Evolutionary conservation across 225 moss, liverwort and hornwort genomes (phyloP), one percentile per base, ranked within the genome.

Genomic region (Thuidium tamariscinum): DNA sequence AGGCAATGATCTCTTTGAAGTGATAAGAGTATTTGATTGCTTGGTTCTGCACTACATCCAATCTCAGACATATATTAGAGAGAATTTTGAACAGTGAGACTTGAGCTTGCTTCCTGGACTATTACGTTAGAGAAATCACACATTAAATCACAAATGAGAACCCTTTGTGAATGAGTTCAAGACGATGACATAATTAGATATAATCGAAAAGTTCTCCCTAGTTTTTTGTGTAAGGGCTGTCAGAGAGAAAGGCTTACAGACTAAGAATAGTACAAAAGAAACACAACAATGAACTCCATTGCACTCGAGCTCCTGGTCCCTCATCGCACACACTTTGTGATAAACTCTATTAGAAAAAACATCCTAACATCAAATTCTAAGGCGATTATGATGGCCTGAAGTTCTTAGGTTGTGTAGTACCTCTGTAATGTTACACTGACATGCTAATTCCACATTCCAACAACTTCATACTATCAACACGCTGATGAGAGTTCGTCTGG

Each of bases 21-120:
- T 42, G 8, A 69, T 69, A 14, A n/a, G 41, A 69, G 8, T 41
- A 39, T 68, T 46, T 13, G 13, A 22, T 13, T 68, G 23, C 14
- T 5, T 2, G 2, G 4, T 41, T 13, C 8, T 1, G 3, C 23
- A 23, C 3, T 39, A 25, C 8, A 1, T 4, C 15, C 13, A 37
- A 41, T 42, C 15, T 8, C 0, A 69, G 3, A 41, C 13, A 32
- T 63, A 66, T 11, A 21, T 10, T 6, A 67, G 12, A 67, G 22
- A 13, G 13, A 39, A 23, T 23, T 12, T 23, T 68, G 13, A 39
- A 13, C 4, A 25, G 7, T 11, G 23, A 7, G 39, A 68, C 23
- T 39, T 68, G 68, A 68, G 12, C 13, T 27, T 27, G 13, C 12
- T 26, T 6, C 12, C 44, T 44, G 4, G 27, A 13, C 12, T 60